Evolutionary conservation across 2,329 filamentous ascomycete genomes (phyloP).

Genomic region (Penicillium polonicum): DNA sequence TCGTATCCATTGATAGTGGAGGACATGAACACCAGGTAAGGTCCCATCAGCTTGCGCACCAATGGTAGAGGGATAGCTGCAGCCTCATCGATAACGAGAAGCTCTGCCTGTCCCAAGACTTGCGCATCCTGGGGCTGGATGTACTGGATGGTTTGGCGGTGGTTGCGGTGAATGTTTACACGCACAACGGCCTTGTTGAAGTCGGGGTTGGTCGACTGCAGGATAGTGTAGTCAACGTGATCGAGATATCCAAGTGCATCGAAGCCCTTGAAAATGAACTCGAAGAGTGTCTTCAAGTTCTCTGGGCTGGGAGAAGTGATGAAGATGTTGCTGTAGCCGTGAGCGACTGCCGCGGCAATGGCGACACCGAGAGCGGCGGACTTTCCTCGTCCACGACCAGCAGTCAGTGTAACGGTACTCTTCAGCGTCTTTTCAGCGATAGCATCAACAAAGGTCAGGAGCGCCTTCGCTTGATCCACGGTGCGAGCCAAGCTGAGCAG

Average conservation of each 20-base stretch:
- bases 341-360: slow-evolving; percentile 87
- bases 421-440: slow-evolving; percentile 94
- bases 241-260: slow-evolving; percentile 92
- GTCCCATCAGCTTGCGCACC: slow-evolving; percentile 90
- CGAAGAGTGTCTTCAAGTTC: slow-evolving; percentile 97
- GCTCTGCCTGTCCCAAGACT: slow-evolving; percentile 88
- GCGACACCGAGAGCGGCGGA: slow-evolving; percentile 94
- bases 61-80: slow-evolving; percentile 92
- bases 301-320: slow-evolving; percentile 97
- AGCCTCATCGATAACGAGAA: slow-evolving; percentile 95
- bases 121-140: slow-evolving; percentile 96
- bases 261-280: slow-evolving; percentile 98
- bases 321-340: slow-evolving; percentile 99
- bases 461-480: slow-evolving; percentile 90
- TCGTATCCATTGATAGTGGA: slow-evolving; percentile 99
- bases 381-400: slow-evolving; percentile 91
- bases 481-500: slow-evolving; percentile 84
- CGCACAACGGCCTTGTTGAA: slow-evolving; percentile 99
- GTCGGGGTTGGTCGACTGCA: slow-evolving; percentile 95
- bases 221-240: slow-evolving; percentile 95
- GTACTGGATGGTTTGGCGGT: slow-evolving; percentile 97
- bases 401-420: slow-evolving; percentile 90
- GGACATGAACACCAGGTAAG: slow-evolving; percentile 98
- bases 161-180: slow-evolving; percentile 91
- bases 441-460: slow-evolving; percentile 95